phyloP scores from a whole-genome alignment of 345 rosid genomes.

The Brassica cretica region DNA sequence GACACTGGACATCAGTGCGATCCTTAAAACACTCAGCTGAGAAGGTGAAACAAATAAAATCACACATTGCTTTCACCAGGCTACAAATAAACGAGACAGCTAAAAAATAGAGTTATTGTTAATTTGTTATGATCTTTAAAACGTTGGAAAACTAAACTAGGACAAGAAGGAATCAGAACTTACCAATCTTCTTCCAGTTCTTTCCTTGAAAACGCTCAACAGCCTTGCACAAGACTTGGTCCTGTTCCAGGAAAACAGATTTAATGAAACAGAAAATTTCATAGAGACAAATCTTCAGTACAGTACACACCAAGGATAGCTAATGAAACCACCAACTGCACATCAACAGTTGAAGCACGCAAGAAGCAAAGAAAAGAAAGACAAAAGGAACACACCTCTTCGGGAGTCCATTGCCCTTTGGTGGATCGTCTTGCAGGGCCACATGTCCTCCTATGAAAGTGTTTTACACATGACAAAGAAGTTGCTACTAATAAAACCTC shows the following conservation, averaged over 20 bases:
- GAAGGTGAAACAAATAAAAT: constrained; percentile 42
- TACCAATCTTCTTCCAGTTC: constrained; percentile 99
- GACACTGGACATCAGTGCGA: constrained; percentile 98
- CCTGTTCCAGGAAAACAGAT: constrained; percentile 47
- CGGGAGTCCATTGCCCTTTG: constrained; percentile 43
- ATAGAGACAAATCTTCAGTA: background rate
- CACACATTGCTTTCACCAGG: constrained; percentile 29
- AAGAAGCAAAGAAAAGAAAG: background rate
- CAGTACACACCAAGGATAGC: background rate
- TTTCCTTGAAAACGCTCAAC: constrained; percentile 97
- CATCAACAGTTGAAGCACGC: background rate
- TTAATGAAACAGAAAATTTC: background rate
- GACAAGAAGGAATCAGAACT: constrained; percentile 8
- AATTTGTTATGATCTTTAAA: background rate
- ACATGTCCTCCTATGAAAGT: constrained; percentile 40
- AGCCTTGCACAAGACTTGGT: constrained; percentile 87
- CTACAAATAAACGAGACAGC: constrained; percentile 3
- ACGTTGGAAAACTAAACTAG: constrained; percentile 7
- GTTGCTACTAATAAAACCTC: constrained; percentile 6
- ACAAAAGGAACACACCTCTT: constrained; percentile 33
- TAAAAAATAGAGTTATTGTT: constrained; percentile 13
- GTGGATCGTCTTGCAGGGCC: constrained; percentile 46
- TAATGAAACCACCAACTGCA: background rate
- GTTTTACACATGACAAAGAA: constrained; percentile 20
- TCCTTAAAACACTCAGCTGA: constrained; percentile 97